Conservation (phyloP, 495 filamentous ascomycete genomes). For the Cercophora scortea region DNA sequence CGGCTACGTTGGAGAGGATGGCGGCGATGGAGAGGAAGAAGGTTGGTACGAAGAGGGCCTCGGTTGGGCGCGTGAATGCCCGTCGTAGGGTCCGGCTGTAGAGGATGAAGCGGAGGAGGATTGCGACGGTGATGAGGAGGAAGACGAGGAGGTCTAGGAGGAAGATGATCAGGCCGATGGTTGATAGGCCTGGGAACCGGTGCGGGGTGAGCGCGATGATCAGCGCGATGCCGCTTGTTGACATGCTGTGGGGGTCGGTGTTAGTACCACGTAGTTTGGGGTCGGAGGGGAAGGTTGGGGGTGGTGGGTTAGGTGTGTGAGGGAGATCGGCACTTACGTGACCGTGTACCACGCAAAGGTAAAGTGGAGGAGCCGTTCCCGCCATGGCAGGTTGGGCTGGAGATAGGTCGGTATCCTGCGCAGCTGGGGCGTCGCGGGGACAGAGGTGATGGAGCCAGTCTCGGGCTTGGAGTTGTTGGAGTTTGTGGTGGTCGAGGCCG, state of each 20-base stretch:
- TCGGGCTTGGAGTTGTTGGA: no score
- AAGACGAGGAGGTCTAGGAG: slow-evolving; percentile 57
- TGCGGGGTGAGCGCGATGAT: slow-evolving; percentile 51
- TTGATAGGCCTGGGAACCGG: slow-evolving; percentile 47
- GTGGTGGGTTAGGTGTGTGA: not conserved
- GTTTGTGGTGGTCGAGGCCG: no score
- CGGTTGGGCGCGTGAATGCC: slow-evolving; percentile 53
- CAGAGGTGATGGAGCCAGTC: no score
- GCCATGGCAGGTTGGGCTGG: slow-evolving; percentile 21
- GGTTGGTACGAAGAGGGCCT: slow-evolving; percentile 61
- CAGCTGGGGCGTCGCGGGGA: no score
- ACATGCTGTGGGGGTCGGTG: slow-evolving; percentile 35
- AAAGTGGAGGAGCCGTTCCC: slow-evolving; percentile 51
- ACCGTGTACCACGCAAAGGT: slow-evolving; percentile 70
- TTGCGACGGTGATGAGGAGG: slow-evolving; percentile 39
- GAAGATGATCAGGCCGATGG: slow-evolving; percentile 54
- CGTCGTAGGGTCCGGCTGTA: slow-evolving; percentile 41
- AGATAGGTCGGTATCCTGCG: slow-evolving; percentile 18
- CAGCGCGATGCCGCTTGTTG: slow-evolving; percentile 56
- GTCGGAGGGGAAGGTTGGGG: not conserved
- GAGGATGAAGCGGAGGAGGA: slow-evolving; percentile 50
- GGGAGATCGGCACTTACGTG: slow-evolving; percentile 19
- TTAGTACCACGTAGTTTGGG: not conserved
- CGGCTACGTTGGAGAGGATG: slow-evolving; percentile 50
- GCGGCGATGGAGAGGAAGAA: slow-evolving; percentile 59